Conservation (phyloP, 2,329 filamentous ascomycete species). For the Verticillium albo-atrum region DNA sequence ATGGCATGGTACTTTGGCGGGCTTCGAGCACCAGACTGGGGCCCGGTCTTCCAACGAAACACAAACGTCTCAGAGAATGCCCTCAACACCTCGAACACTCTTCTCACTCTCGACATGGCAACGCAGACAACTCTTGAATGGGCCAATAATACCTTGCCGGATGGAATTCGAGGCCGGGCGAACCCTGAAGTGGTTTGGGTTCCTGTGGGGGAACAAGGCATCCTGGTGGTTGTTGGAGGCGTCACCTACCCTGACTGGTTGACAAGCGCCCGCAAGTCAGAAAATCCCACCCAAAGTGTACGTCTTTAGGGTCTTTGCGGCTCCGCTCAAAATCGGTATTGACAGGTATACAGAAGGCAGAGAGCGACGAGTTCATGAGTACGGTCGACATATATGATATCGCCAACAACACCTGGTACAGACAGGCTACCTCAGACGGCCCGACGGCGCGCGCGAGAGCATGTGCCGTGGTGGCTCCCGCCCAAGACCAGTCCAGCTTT, state of each 20-base stretch:
- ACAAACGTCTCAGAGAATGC: conserved; percentile 31
- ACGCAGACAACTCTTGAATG: conserved; percentile 47
- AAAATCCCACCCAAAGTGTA: conserved; percentile 33
- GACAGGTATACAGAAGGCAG: conserved; percentile 39
- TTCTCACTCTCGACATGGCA: conserved; percentile 60
- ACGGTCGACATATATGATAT: conserved; percentile 76
- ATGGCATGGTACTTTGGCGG: conserved; percentile 69
- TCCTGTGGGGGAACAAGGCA: conserved; percentile 70
- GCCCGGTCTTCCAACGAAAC: conserved; percentile 37
- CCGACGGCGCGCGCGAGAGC: conserved; percentile 59
- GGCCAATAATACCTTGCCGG: conserved; percentile 51
- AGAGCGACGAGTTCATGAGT: conserved; percentile 67
- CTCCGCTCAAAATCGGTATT: not conserved
- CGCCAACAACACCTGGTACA: conserved; percentile 60
- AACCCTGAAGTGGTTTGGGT: conserved; percentile 68
- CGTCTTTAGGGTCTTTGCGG: conserved; percentile 15
- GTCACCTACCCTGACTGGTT: conserved; percentile 57
- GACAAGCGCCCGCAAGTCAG: conserved; percentile 17
- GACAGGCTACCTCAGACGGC: conserved; percentile 60
- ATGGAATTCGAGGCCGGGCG: conserved; percentile 47
- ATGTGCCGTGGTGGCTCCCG: conserved; percentile 68
- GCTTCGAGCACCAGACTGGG: conserved; percentile 44
- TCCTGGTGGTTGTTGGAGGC: conserved; percentile 73
- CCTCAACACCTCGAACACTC: conserved; percentile 43
- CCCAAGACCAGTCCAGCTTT: conserved; percentile 67